Evolutionary conservation across 345 rosid species (phyloP).

Genomic region (Populus tremula): DNA sequence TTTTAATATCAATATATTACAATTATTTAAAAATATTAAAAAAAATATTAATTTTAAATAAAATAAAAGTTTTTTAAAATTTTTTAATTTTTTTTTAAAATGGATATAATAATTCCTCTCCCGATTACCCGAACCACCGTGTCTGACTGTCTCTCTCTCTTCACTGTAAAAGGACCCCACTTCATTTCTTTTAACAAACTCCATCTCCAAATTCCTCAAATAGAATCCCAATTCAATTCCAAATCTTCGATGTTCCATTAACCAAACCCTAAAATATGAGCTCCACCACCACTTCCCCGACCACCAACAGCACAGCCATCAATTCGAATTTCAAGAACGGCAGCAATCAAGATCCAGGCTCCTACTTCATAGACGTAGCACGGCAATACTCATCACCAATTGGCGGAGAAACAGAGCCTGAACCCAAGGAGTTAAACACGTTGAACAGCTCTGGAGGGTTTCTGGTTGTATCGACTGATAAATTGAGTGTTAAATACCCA

Average conservation of each 20-base stretch:
- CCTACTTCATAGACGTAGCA: background rate
- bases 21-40: too few species aligned
- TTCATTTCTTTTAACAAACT: background rate
- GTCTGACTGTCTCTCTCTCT: too few species aligned
- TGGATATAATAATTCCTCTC: too few species aligned
- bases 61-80: too few species aligned
- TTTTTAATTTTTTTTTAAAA: too few species aligned
- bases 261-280: background rate
- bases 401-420: background rate
- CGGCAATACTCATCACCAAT: background rate
- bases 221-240: background rate
- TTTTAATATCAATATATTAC: too few species aligned
- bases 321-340: background rate
- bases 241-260: background rate
- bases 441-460: conserved; percentile 86
- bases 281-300: background rate
- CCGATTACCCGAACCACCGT: too few species aligned
- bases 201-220: background rate
- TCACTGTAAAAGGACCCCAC: background rate
- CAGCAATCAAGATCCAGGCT: background rate
- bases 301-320: background rate
- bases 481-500: conserved; percentile 74
- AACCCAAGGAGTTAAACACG: conserved; percentile 61
- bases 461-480: conserved; percentile 69
- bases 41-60: too few species aligned